These are phyloP conservation scores for Populus tremula DNA, from an alignment of 345 rosid genomes.

Conservation along the genomic window DNA sequence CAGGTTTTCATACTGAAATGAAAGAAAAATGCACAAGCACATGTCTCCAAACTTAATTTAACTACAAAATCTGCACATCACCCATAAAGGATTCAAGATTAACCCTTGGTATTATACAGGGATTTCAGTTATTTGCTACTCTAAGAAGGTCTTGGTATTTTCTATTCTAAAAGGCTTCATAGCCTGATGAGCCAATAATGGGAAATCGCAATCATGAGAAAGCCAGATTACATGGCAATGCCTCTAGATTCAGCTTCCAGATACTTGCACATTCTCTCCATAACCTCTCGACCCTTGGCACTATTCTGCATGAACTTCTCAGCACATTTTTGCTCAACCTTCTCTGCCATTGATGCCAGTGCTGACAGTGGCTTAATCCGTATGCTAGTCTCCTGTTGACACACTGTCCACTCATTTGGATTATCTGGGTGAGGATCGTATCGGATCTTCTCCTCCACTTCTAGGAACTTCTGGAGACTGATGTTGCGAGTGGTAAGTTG, in stretches of 20 bases:
- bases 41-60: background rate
- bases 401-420: constrained; percentile 71
- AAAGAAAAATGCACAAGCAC: no score
- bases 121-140: background rate
- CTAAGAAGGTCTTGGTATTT: background rate
- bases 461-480: constrained; percentile 84
- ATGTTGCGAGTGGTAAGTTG: constrained; percentile 77
- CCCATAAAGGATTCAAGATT: background rate
- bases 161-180: constrained; percentile 9
- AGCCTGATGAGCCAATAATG: background rate
- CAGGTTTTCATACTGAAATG: background rate
- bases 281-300: constrained; percentile 83
- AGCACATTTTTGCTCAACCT: constrained; percentile 84
- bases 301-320: constrained; percentile 94
- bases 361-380: constrained; percentile 82
- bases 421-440: constrained; percentile 90
- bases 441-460: constrained; percentile 81
- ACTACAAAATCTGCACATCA: constrained; percentile 7
- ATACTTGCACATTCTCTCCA: constrained; percentile 95
- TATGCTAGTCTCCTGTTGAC: constrained; percentile 88
- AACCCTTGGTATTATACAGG: background rate
- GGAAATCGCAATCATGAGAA: background rate
- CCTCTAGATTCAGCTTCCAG: constrained; percentile 85
- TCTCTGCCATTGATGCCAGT: constrained; percentile 95
- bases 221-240: constrained; percentile 37